A percentile compares a stretch with the other conserved stretches of the same genome.
These are phyloP conservation scores for Triticum timopheevii DNA, from an alignment of 176 grass and related monocot genomes.

Conservation along the genomic window DNA sequence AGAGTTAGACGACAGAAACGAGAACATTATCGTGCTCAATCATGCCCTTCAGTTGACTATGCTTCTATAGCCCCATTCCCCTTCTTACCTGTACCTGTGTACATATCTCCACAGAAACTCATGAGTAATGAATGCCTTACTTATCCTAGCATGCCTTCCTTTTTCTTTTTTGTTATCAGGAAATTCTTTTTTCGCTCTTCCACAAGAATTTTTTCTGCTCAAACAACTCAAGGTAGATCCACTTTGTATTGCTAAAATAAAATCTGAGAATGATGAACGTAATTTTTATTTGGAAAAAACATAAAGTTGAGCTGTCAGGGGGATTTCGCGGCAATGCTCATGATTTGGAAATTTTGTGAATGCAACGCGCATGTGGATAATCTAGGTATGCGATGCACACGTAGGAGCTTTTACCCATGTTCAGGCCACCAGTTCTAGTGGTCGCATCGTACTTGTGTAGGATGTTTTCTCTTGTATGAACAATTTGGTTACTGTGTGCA, in stretches of 20 bases:
- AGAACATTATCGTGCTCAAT: conserved; percentile 9
- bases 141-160: neutral
- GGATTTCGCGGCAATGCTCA: no score
- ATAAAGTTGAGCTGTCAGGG: neutral
- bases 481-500: no score
- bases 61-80: no score
- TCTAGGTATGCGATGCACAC: no score
- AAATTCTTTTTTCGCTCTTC: neutral
- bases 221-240: neutral
- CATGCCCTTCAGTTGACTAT: neutral
- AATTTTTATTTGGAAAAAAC: neutral
- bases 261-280: neutral
- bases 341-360: no score
- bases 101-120: conserved; percentile 44
- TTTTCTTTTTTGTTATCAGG: neutral
- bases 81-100: conserved; percentile 70
- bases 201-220: neutral
- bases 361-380: no score
- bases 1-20: conserved; percentile 20
- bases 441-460: no score
- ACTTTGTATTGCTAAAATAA: neutral
- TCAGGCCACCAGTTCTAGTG: no score
- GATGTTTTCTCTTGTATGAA: no score
- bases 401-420: no score
- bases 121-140: conserved; percentile 31